Percentiles rank a stretch among this genome's conserved stretches.
Evolutionary conservation across 2,329 filamentous ascomycete species (phyloP).

Genomic region (Aspergillus fumigatiaffinis): DNA sequence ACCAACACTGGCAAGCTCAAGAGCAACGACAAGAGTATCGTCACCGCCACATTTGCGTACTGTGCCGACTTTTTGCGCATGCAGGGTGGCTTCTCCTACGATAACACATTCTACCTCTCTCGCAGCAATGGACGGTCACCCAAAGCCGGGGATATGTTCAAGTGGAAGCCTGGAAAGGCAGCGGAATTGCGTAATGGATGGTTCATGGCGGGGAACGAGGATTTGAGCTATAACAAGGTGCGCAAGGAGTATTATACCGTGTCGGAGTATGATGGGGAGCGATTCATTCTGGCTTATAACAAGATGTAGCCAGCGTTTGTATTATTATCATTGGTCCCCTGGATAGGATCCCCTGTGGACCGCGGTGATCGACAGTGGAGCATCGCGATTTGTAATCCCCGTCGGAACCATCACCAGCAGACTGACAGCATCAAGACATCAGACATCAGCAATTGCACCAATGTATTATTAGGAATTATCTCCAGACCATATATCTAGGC

Average conservation of each 20-base stretch:
- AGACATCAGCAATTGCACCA: not conserved
- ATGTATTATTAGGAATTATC: not conserved
- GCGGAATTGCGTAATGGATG: slow-evolving; percentile 11
- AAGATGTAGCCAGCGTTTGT: not conserved
- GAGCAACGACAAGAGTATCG: slow-evolving; percentile 8
- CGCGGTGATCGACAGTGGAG: not conserved
- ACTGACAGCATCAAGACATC: not conserved
- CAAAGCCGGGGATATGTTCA: slow-evolving; percentile 30
- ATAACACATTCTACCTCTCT: slow-evolving; percentile 32
- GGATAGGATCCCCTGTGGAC: too few species aligned
- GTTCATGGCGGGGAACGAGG: slow-evolving; percentile 29
- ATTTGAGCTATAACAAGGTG: slow-evolving; percentile 31
- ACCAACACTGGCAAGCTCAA: slow-evolving; percentile 23
- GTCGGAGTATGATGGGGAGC: slow-evolving; percentile 10
- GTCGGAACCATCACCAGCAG: not conserved
- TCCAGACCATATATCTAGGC: not conserved
- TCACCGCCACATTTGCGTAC: slow-evolving; percentile 27
- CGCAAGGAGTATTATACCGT: slow-evolving; percentile 20
- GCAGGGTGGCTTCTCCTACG: slow-evolving; percentile 33
- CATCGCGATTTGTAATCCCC: not conserved
- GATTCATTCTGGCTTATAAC: not conserved
- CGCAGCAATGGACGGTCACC: slow-evolving; percentile 26
- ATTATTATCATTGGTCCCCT: too few species aligned
- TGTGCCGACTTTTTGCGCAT: slow-evolving; percentile 30
- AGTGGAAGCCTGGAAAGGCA: slow-evolving; percentile 26